A percentile compares a stretch with the other conserved stretches of the same genome.
Conservation (phyloP, 768 basidiomycete genomes). For the Clitopilus hobsonii region DNA sequence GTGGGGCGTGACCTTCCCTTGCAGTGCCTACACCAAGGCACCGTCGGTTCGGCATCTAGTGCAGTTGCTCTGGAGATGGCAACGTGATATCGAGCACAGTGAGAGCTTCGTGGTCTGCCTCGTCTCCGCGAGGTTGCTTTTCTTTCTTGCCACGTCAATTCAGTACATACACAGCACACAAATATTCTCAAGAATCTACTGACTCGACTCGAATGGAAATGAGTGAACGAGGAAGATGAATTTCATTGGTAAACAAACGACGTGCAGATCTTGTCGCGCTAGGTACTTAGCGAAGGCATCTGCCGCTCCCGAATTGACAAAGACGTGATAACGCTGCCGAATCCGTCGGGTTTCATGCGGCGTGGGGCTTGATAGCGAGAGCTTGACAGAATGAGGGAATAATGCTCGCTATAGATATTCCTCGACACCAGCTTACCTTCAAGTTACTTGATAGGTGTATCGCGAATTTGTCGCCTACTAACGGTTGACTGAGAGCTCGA, state of each 20-base stretch:
- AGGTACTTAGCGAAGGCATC: not conserved
- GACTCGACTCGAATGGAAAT: too few species aligned
- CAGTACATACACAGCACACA: too few species aligned
- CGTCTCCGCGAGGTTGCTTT: too few species aligned
- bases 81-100: not conserved
- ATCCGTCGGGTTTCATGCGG: not conserved
- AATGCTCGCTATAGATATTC: too few species aligned
- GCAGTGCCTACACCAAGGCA: not conserved
- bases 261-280: not conserved
- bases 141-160: too few species aligned
- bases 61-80: not conserved
- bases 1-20: constrained; percentile 1
- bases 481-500: too few species aligned
- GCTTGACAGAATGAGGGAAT: not conserved
- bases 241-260: not conserved
- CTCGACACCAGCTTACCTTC: too few species aligned
- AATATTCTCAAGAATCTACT: too few species aligned
- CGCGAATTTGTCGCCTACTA: too few species aligned
- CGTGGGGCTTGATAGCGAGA: not conserved
- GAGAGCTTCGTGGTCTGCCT: not conserved
- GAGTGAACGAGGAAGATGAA: too few species aligned
- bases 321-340: not conserved
- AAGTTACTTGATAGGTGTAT: too few species aligned
- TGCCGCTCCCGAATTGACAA: constrained; percentile 1
- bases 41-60: not conserved